Conservation (phyloP, 495 filamentous ascomycete genomes). For the Penicillium argentinense region DNA sequence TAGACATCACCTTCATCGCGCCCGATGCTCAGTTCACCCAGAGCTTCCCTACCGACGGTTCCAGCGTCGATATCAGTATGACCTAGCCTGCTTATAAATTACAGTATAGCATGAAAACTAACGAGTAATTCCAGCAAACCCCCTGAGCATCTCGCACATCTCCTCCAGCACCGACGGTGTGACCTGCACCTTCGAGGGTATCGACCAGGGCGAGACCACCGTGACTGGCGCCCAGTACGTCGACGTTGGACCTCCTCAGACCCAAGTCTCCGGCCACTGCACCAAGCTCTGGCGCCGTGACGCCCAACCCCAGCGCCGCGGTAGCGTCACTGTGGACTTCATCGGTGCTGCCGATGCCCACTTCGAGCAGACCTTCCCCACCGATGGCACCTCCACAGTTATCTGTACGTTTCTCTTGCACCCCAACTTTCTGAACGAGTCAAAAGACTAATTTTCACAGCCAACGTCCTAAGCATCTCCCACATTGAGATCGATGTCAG, state of each 20-base stretch:
- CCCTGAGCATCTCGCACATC: constrained; percentile 28
- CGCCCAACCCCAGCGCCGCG: not conserved
- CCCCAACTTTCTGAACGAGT: not conserved
- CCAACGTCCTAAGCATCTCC: constrained; percentile 16
- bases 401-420: constrained; percentile 12
- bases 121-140: constrained; percentile 18
- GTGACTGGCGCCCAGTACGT: constrained; percentile 19
- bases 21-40: constrained; percentile 27
- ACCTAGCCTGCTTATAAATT: not conserved
- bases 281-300: not conserved
- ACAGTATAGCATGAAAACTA: not conserved
- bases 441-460: constrained; percentile 6
- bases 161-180: constrained; percentile 12
- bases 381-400: not conserved
- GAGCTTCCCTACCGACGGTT: constrained; percentile 25
- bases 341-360: constrained; percentile 19
- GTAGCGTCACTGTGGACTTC: constrained; percentile 10
- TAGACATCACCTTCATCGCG: constrained; percentile 28
- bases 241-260: constrained; percentile 39
- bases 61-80: constrained; percentile 21
- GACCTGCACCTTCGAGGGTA: constrained; percentile 23
- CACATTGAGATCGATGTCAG: constrained; percentile 10
- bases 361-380: constrained; percentile 16
- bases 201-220: constrained; percentile 23
- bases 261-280: constrained; percentile 37